These are phyloP conservation scores for Myriosclerotinia curreyana DNA, from an alignment of 2,329 filamentous ascomycete genomes.

Conservation along the genomic window DNA sequence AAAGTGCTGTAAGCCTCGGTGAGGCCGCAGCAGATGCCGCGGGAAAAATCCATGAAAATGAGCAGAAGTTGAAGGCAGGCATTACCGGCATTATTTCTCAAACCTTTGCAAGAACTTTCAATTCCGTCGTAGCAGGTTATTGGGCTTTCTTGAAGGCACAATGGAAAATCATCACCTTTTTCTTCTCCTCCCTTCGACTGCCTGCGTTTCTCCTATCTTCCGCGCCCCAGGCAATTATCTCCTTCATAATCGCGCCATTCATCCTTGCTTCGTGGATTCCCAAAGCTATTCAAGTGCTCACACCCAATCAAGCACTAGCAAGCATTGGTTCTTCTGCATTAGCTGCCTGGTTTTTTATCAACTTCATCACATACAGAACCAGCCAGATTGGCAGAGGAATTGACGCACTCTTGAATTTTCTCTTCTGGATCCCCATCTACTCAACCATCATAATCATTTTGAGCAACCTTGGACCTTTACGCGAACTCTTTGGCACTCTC, in stretches of 20 bases:
- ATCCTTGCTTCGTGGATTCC: not conserved
- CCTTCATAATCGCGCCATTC: not conserved
- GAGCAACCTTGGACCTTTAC: not conserved
- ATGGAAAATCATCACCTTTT: not conserved
- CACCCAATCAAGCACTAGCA: not conserved
- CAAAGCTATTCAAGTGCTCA: not conserved
- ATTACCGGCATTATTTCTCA: not conserved
- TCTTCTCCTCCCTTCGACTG: not conserved
- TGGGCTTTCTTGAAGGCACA: not conserved
- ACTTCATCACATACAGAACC: not conserved
- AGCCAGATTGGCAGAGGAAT: not conserved
- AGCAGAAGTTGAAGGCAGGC: not conserved
- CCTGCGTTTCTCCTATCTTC: not conserved
- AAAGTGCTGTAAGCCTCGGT: too few species aligned
- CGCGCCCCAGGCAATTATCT: not conserved
- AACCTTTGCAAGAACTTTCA: not conserved
- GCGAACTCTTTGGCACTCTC: not conserved
- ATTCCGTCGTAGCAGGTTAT: not conserved
- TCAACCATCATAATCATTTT: not conserved
- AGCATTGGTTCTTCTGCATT: not conserved
- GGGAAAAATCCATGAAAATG: not conserved
- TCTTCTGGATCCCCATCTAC: not conserved
- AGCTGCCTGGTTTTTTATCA: not conserved
- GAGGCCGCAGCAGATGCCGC: too few species aligned
- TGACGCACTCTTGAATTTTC: not conserved